A percentile compares a stretch with the other conserved stretches of the same genome.
These are phyloP conservation scores for Petunia hybrid DNA, from an alignment of 305 asterid species.

Conservation along the genomic window DNA sequence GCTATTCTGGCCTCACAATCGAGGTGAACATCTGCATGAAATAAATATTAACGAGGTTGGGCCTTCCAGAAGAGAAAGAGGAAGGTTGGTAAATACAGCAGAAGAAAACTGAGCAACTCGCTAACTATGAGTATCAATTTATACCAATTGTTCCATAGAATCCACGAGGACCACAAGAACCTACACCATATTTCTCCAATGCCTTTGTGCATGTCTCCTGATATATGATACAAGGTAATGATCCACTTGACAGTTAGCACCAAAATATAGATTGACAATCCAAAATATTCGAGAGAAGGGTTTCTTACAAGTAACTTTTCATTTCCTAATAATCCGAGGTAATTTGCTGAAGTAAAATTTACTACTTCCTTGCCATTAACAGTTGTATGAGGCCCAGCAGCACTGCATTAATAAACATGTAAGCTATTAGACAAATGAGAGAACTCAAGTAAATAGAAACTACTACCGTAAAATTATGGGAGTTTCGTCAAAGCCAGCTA, in stretches of 20 bases:
- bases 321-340: constrained; percentile 91
- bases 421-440: constrained; percentile 36
- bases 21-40: constrained; percentile 91
- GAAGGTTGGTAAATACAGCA: constrained; percentile 29
- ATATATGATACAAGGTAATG: constrained; percentile 40
- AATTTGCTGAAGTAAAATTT: constrained; percentile 93
- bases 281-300: constrained; percentile 37
- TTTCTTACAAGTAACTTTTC: constrained; percentile 70
- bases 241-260: constrained; percentile 29
- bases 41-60: neutral
- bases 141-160: constrained; percentile 99
- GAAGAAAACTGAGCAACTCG: constrained; percentile 11
- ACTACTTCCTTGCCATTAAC: constrained; percentile 77
- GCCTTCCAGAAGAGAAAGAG: constrained; percentile 24
- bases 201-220: constrained; percentile 95
- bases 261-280: constrained; percentile 34
- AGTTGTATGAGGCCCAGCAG: constrained; percentile 92
- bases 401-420: constrained; percentile 61
- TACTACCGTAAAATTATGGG: constrained; percentile 5
- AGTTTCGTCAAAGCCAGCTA: neutral
- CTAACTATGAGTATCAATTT: constrained; percentile 31
- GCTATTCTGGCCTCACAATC: constrained; percentile 97
- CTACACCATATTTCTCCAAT: constrained; percentile 97
- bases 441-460: neutral
- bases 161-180: constrained; percentile 99